Evolutionary conservation across 768 basidiomycete species (phyloP).

Genomic region (Chalciporus sphaerocephalus): DNA sequence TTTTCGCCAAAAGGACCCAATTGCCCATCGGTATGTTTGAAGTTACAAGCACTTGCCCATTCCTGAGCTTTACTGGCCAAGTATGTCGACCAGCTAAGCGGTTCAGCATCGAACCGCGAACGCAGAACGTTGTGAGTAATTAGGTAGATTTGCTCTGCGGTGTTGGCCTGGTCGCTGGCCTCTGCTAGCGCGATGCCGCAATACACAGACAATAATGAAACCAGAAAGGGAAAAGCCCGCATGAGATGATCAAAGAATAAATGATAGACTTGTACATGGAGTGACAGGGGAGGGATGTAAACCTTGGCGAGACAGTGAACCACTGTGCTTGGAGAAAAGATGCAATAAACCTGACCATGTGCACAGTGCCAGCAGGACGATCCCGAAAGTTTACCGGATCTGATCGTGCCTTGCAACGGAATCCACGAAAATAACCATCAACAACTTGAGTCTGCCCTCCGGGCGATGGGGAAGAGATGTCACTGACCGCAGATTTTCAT

Average conservation of each 20-base stretch:
- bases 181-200: slow-evolving; percentile 9
- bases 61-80: slow-evolving; percentile 44
- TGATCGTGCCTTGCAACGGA: slow-evolving; percentile 9
- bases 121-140: slow-evolving; percentile 48
- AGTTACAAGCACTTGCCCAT: slow-evolving; percentile 50
- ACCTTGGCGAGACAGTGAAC: neutral
- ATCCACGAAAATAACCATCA: neutral
- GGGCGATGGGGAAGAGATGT: neutral
- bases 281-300: neutral
- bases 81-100: slow-evolving; percentile 45
- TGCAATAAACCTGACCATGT: neutral
- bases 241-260: slow-evolving; percentile 6
- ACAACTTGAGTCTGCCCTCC: too few species aligned
- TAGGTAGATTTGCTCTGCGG: slow-evolving; percentile 34
- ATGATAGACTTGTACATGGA: slow-evolving; percentile 3
- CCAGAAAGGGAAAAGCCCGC: slow-evolving; percentile 4
- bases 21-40: slow-evolving; percentile 44
- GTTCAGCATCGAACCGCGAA: slow-evolving; percentile 36
- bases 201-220: slow-evolving; percentile 15
- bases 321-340: neutral
- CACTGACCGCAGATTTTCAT: neutral
- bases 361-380: neutral
- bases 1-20: slow-evolving; percentile 52
- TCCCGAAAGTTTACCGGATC: neutral
- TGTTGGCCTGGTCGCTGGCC: slow-evolving; percentile 9